These are phyloP conservation scores for Auricularia sp. DNA, from an alignment of 768 basidiomycete genomes.

Conservation along the genomic window DNA sequence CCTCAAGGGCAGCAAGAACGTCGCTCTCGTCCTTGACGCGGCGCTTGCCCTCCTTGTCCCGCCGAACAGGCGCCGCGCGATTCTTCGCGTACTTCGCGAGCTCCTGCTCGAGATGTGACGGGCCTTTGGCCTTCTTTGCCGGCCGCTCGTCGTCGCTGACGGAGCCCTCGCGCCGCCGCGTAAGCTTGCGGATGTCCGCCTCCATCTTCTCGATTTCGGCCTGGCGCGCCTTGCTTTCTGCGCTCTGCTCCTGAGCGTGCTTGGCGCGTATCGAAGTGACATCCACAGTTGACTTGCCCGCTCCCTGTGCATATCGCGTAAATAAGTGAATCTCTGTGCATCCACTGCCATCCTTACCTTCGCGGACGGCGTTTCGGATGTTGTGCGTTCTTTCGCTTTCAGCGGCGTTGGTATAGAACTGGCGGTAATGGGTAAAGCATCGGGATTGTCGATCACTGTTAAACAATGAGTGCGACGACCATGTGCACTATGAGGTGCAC, in stretches of 20 bases:
- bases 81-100: conserved; percentile 65
- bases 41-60: conserved; percentile 37
- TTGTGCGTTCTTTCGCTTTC: conserved; percentile 3
- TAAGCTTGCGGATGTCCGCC: conserved; percentile 70
- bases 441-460: conserved; percentile 27
- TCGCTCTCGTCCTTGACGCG: conserved; percentile 61
- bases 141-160: conserved; percentile 45
- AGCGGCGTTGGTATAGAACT: conserved; percentile 11
- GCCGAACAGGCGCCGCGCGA: conserved; percentile 38
- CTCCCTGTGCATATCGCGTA: too few relatives aligned
- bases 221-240: conserved; percentile 53
- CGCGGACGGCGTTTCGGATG: background rate
- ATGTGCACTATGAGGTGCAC: conserved; percentile 20
- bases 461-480: background rate
- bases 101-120: conserved; percentile 72
- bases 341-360: too few relatives aligned
- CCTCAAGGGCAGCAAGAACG: conserved; percentile 54
- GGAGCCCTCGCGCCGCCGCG: conserved; percentile 42
- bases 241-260: conserved; percentile 60
- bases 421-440: conserved; percentile 12
- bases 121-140: conserved; percentile 38
- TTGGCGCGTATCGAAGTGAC: conserved; percentile 64
- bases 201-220: conserved; percentile 83
- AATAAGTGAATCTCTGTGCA: too few relatives aligned
- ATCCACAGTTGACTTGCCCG: conserved; percentile 24